Evolutionary conservation across 2,329 filamentous ascomycete genomes (phyloP), one percentile per base, ranked within the genome.

Genomic region (Talaromyces atroroseus): DNA sequence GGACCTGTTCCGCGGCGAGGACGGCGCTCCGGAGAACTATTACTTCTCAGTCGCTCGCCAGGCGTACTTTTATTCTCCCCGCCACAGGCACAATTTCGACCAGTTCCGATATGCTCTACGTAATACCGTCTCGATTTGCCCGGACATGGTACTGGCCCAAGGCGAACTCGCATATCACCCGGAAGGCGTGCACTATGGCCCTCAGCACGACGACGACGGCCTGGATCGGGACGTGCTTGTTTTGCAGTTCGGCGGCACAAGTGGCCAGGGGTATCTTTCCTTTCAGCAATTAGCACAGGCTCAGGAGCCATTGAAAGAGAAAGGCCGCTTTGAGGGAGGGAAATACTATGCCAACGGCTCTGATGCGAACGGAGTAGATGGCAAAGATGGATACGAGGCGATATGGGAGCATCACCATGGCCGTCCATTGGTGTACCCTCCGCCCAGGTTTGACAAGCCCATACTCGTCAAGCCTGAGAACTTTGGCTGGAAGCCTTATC

Each of bases 151-250:
- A 5, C 40, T 64, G 5, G 26, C 24, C 11, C 42, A 60, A 32
- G 59, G 59, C n/a, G 61, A 63, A n/a, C 26, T 64, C 7, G 56
- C 54, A 16, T 64, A 64, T n/a, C 63, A 64, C 14, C 63, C 63
- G 7, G 63, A 64, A 49, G 61, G 56, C 12, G 61, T 63, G 6
- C 26, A 58, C 3, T 64, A 63, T n/a, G 61, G 58, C 1, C 60
- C 61, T 1, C 60, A 64, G 42, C 44, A 57, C 34, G 61, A 63
- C 29, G 57, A 50, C 2, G 53, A 38, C 6, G 57, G 51, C 21
- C 38, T 50, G 34, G 36, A 40, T 40, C 45, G 57, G 24, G 54
- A 59, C 24, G 57, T 62, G n/a, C 51, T 62, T 8, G 59, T 63
- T 4, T 53, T 63, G 20, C 61, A 63, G 24, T 63, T 61, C 50